phyloP scores from a whole-genome alignment of 345 rosid genomes.

The thale cress (Arabidopsis thaliana) region DNA sequence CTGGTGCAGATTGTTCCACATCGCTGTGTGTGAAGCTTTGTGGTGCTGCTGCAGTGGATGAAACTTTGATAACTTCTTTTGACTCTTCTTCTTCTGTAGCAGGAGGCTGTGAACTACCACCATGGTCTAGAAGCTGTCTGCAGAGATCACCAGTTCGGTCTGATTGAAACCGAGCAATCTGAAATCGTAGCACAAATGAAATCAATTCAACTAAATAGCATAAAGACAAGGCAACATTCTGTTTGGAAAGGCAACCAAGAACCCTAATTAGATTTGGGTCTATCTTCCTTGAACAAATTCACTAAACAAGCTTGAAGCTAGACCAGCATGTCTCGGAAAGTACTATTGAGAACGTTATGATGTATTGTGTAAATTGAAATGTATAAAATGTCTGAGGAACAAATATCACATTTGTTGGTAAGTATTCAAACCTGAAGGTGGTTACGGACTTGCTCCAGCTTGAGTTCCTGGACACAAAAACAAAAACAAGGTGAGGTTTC shows the following conservation, averaged over 20 bases:
- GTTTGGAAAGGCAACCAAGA: not conserved
- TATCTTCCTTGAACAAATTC: slow-evolving; percentile 1
- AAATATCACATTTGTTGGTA: slow-evolving; percentile 1
- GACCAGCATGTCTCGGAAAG: not conserved
- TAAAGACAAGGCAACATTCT: not conserved
- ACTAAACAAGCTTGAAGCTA: slow-evolving; percentile 16
- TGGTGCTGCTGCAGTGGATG: slow-evolving; percentile 45
- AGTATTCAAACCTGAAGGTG: slow-evolving; percentile 76
- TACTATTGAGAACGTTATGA: slow-evolving; percentile 5
- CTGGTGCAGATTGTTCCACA: slow-evolving; percentile 67
- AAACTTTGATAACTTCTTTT: slow-evolving; percentile 49
- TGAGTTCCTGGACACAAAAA: slow-evolving; percentile 63
- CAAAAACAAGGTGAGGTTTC: slow-evolving; percentile 19
- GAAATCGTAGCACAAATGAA: slow-evolving; percentile 22
- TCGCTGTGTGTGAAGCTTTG: slow-evolving; percentile 54
- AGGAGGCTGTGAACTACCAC: slow-evolving; percentile 44
- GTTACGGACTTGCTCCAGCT: slow-evolving; percentile 72
- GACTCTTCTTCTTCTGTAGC: slow-evolving; percentile 48
- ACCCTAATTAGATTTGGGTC: not conserved
- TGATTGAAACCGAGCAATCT: slow-evolving; percentile 65
- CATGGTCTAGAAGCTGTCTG: slow-evolving; percentile 53
- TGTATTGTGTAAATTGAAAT: slow-evolving; percentile 8
- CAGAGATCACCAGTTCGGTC: slow-evolving; percentile 58
- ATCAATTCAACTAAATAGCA: not conserved
- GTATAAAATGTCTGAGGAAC: not conserved